These are phyloP conservation scores for Irpex sp. DNA, from an alignment of 1,284 basidiomycete genomes.

Conservation along the genomic window DNA sequence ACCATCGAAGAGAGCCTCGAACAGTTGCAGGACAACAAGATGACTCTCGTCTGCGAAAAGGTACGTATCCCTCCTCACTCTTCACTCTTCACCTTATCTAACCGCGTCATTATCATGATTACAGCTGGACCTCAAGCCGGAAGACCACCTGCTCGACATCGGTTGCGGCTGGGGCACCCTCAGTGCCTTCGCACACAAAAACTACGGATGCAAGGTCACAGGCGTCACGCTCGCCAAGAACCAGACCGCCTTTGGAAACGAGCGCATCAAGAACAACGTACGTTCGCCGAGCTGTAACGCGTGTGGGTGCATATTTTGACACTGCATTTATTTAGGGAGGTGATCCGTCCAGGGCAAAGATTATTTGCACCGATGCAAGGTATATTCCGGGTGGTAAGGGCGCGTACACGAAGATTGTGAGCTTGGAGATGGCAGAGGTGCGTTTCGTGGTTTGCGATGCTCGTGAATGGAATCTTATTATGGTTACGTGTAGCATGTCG, in stretches of 20 bases:
- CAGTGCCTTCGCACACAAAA: slow-evolving; percentile 93
- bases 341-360: slow-evolving; percentile 75
- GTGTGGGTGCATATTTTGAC: neutral
- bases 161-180: slow-evolving; percentile 99
- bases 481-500: slow-evolving; percentile 72
- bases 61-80: slow-evolving; percentile 9
- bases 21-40: slow-evolving; percentile 98
- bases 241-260: slow-evolving; percentile 90
- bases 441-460: slow-evolving; percentile 14
- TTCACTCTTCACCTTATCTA: neutral
- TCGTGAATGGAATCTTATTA: no score
- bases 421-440: slow-evolving; percentile 97
- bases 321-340: slow-evolving; percentile 14
- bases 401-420: slow-evolving; percentile 92
- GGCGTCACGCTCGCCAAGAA: slow-evolving; percentile 93
- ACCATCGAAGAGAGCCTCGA: slow-evolving; percentile 85
- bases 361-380: slow-evolving; percentile 93
- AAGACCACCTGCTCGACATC: slow-evolving; percentile 83
- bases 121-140: slow-evolving; percentile 76
- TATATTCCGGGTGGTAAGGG: slow-evolving; percentile 83
- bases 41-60: slow-evolving; percentile 93
- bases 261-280: slow-evolving; percentile 84
- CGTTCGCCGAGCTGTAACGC: slow-evolving; percentile 33
- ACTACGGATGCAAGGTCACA: slow-evolving; percentile 93
- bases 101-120: neutral